Base-by-base conservation (phyloP, 2,329 filamentous ascomycete species). In the Elsinoe batatas region DNA sequence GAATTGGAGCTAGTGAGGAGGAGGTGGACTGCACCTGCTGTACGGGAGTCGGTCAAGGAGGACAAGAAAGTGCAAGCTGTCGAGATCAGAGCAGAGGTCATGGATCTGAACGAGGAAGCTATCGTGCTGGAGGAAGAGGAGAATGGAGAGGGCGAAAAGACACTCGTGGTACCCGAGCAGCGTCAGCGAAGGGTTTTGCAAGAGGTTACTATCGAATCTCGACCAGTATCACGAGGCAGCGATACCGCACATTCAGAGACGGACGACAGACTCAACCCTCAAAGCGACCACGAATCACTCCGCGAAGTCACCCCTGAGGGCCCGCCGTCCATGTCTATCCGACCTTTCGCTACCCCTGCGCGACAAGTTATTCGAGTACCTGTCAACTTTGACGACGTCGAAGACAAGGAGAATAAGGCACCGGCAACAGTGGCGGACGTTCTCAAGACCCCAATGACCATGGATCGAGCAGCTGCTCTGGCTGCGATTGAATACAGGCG, bases 401-500 rank as follows among this genome's bases (percentile, higher is more conserved):
- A 40, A n/a, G 46, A 56, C 18, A 58, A 58, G 18, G 57, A 60
- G 53, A 59, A 58, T 61, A 17, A 61, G 60, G 36, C 61, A 60
- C 53, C 58, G 22, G 68, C 67, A 18, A 72, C 71, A 7, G 61
- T 70, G 15, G 67, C 66, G 6, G 68, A 71, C 50, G 63, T 55
- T 60, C 50, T 66, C 66, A 10, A 62, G 61, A 15, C 62, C 65
- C 59, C 61, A 61, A 13, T 57, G 13, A 55, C 42, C 7, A 67
- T 77, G 56, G 74, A 77, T 55, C 78, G 87, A 54, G 87, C 89
- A 67, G 78, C 89, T 68, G 87, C 87, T 3, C 76, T 91, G 13
- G 84, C 84, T 56, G 82, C 84, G 66, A 91, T 91, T 61, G 78
- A 83, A 54, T 83, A 88, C 70, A 77, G 87, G 26, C 74, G 87